These are phyloP conservation scores for Elsinoe batatas DNA, from an alignment of 2,329 filamentous ascomycete genomes.

Conservation along the genomic window DNA sequence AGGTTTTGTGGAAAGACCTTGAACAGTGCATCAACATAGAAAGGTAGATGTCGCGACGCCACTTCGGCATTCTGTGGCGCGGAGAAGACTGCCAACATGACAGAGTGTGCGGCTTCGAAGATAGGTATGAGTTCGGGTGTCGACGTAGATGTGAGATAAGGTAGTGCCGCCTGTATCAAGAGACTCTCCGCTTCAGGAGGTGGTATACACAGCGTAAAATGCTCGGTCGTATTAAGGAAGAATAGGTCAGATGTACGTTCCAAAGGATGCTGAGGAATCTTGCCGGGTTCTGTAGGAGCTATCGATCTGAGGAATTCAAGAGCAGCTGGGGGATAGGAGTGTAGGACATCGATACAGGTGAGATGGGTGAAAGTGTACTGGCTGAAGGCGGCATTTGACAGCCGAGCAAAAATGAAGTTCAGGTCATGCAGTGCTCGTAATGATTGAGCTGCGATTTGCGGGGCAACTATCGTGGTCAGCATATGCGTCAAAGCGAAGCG, in stretches of 20 bases:
- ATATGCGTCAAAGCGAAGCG: background rate
- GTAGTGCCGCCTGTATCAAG: conserved; percentile 61
- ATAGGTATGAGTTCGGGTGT: conserved; percentile 53
- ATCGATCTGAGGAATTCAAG: conserved; percentile 59
- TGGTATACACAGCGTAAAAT: conserved; percentile 63
- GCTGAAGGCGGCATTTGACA: conserved; percentile 65
- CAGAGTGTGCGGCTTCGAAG: conserved; percentile 83
- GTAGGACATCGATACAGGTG: conserved; percentile 69
- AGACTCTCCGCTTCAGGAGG: conserved; percentile 60
- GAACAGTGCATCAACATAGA: conserved; percentile 75
- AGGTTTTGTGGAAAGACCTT: conserved; percentile 68
- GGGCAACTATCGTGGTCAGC: conserved; percentile 38
- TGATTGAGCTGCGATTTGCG: conserved; percentile 58
- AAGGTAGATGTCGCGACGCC: conserved; percentile 62
- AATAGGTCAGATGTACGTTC: conserved; percentile 72
- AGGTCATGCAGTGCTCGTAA: conserved; percentile 66
- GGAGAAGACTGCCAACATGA: conserved; percentile 69
- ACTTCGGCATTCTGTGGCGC: conserved; percentile 66
- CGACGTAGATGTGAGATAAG: conserved; percentile 58
- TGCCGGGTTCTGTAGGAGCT: conserved; percentile 43
- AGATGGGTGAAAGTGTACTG: conserved; percentile 78
- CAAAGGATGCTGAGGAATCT: conserved; percentile 54
- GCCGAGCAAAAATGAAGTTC: conserved; percentile 69
- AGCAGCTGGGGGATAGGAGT: conserved; percentile 56
- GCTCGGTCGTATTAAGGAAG: conserved; percentile 78